These are phyloP conservation scores for Pleurotus eryngii DNA, from an alignment of 768 basidiomycete genomes.

Conservation along the genomic window DNA sequence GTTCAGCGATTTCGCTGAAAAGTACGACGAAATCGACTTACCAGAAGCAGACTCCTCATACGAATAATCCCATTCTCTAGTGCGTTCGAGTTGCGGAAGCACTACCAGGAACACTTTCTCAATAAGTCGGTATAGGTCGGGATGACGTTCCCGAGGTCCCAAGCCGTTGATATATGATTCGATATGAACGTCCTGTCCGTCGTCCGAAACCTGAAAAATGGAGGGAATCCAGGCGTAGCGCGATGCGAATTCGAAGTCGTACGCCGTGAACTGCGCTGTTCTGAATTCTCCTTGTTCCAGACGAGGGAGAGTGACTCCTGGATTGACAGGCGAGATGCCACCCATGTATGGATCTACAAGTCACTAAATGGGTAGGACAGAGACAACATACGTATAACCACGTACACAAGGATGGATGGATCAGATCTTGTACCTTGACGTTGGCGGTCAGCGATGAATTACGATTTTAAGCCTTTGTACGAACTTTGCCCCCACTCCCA, in stretches of 20 bases:
- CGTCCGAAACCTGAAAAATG: conserved; percentile 9
- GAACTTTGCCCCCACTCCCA: conserved; percentile 12
- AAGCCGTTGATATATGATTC: conserved; percentile 16
- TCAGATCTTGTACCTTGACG: conserved; percentile 14
- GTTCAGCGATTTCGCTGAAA: not conserved
- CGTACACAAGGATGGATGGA: conserved; percentile 15
- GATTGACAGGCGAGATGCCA: not conserved
- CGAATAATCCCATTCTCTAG: not conserved
- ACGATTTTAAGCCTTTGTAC: not conserved
- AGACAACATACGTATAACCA: not conserved
- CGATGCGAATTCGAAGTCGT: not conserved
- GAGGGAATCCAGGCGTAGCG: conserved; percentile 16
- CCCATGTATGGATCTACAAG: conserved; percentile 9
- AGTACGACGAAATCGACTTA: not conserved
- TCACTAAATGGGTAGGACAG: not conserved
- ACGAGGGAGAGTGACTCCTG: not conserved
- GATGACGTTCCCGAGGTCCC: conserved; percentile 11
- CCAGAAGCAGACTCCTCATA: not conserved
- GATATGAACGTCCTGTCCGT: conserved; percentile 13
- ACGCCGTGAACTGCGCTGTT: not conserved
- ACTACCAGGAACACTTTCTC: conserved; percentile 13
- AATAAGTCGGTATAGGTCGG: conserved; percentile 11
- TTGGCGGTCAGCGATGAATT: no score
- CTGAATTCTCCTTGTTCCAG: not conserved
- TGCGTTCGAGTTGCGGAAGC: conserved; percentile 13